Percentiles rank a stretch among this genome's conserved stretches.
Conservation (phyloP, 768 basidiomycete genomes). For the Tephrocybe rancida region DNA sequence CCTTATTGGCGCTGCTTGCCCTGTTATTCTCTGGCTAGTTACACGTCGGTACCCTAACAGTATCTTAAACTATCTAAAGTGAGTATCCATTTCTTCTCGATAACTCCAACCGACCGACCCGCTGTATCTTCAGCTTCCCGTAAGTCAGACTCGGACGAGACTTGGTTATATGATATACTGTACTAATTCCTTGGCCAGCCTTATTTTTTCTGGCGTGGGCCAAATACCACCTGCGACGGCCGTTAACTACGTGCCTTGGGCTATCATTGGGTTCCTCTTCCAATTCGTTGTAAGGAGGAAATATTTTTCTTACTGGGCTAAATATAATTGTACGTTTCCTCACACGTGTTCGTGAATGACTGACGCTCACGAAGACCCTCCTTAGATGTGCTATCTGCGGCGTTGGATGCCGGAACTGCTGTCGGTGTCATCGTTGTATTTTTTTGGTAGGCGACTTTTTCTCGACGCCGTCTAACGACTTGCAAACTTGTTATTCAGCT, state of each 20-base stretch:
- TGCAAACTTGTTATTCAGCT: constrained; percentile 21
- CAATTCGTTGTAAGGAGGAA: constrained; percentile 69
- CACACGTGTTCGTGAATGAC: background rate
- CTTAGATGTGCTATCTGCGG: constrained; percentile 73
- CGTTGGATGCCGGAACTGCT: constrained; percentile 74
- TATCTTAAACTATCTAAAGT: constrained; percentile 70
- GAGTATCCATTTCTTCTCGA: constrained; percentile 23
- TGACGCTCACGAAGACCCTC: background rate
- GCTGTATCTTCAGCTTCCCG: constrained; percentile 44
- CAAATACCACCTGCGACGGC: constrained; percentile 83
- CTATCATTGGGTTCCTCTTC: constrained; percentile 75
- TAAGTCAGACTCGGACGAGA: constrained; percentile 24
- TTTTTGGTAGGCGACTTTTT: constrained; percentile 52
- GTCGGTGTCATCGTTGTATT: constrained; percentile 68
- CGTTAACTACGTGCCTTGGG: constrained; percentile 84
- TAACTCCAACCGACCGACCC: background rate
- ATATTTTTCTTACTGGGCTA: constrained; percentile 74
- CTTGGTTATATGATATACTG: background rate
- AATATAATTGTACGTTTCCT: constrained; percentile 67
- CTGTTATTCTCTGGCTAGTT: constrained; percentile 62
- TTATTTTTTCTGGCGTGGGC: constrained; percentile 70
- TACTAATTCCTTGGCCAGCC: constrained; percentile 29
- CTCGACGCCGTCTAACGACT: background rate
- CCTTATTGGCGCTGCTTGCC: constrained; percentile 68
- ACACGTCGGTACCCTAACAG: constrained; percentile 65